Base-by-base conservation (phyloP, 2,329 filamentous ascomycete genomes). In the Pseudocercospora musae region DNA sequence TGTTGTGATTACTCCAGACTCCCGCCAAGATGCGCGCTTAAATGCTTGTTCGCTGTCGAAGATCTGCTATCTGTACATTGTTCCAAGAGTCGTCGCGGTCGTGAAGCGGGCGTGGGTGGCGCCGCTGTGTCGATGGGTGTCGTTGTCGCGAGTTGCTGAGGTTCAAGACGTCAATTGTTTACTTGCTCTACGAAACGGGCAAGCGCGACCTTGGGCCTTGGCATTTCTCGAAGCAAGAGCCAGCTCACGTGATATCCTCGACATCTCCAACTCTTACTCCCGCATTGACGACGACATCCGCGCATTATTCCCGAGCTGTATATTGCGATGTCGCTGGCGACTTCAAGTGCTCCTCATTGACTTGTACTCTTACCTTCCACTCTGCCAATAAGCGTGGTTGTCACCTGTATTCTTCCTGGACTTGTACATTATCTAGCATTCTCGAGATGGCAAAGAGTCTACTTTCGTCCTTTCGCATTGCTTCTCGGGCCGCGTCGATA, bases 391-490 rank as follows among this genome's bases (percentile, higher is more conserved):
- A 31, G 25, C 25, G n/a, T 18, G 10, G 49, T 27, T 31, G 49
- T 15, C 23, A 31, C n/a, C 31, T 54, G 29, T 20, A 20, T 54
- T 40, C 8, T 5, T 20, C 49, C 31, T 31, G 49, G 49, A 6
- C 9, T 23, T 18, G 23, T 49, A 49, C 20, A 49, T 49, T 13
- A 23, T 8, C 37, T 7, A 6, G 20, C 20, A 18, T 53, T 13
- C 15, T 50, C 27, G 18, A 40, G 13, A 70, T 70, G 69, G 62
- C 69, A 27, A 67, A 66, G 53, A 57, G 29, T 37, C 42, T 71
- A 15, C 20, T 68, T 23, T 64, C 63, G 3, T 62, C 67, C 11
- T 49, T 70, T 21, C 67, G 67, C 54, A 49, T 63, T 37, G 54
- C 44, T n/a, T 42, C 52, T 23, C 54, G 59, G 23, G 21, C 27